Base-by-base conservation (phyloP, 352 stramenopile genomes). In the Lagenidium giganteum region DNA sequence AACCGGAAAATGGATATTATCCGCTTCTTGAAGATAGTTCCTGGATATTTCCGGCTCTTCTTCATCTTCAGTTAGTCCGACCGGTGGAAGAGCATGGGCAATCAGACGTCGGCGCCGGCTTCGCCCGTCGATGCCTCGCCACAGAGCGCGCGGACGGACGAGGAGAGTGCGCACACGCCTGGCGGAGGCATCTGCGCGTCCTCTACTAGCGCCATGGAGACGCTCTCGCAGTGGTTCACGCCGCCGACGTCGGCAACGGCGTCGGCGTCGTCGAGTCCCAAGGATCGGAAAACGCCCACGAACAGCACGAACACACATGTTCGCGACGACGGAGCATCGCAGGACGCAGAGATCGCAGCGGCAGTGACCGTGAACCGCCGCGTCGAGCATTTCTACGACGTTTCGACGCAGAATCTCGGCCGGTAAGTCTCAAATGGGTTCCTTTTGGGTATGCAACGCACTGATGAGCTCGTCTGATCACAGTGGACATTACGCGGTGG, bases 401-500 rank as follows among this genome's bases (percentile, higher is more conserved):
- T 86, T 2, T 64, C 72, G 14, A 65, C 50, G 11, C 59, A 79
- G 38, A 51, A 63, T 9, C 44, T 85, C 12, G 72, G 72, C 16
- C 58, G 72, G 72, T 85, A 34, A 22, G 53, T 40, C 14, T 12
- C 1, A n/a, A n/a, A n/a, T n/a, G n/a, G n/a, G n/a, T n/a, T n/a
- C n/a, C n/a, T n/a, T n/a, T n/a, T n/a, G n/a, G n/a, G n/a, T n/a
- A n/a, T n/a, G n/a, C n/a, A n/a, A n/a, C n/a, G n/a, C n/a, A n/a
- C n/a, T n/a, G n/a, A n/a, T n/a, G n/a, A n/a, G n/a, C n/a, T n/a
- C n/a, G n/a, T n/a, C n/a, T n/a, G n/a, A n/a, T 8, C 8, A 18
- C 30, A 91, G 75, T 30, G 76, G 76, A 2, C 76, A 91, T 47
- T 88, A 87, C 24, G 79, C 76, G 0, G 70, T 81, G 0, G 79